Conservation (phyloP, 1,284 basidiomycete species). For the Ganoderma leucocontextum region DNA sequence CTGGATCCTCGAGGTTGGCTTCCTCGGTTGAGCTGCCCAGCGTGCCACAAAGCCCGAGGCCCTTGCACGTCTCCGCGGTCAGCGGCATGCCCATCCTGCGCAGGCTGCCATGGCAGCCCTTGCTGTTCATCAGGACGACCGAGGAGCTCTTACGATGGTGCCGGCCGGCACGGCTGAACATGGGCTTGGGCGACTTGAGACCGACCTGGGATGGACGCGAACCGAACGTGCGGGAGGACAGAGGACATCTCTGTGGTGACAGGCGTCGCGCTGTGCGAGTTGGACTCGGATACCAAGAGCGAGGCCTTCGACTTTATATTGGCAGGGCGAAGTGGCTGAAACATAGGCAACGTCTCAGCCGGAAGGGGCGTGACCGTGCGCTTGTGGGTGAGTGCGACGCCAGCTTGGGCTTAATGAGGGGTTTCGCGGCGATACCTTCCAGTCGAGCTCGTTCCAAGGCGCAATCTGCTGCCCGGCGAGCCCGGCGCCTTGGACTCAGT, state of each 20-base stretch:
- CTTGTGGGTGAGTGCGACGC: constrained; percentile 42
- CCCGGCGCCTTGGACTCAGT: constrained; percentile 25
- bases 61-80: constrained; percentile 57
- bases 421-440: constrained; percentile 57
- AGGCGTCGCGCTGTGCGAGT: no score
- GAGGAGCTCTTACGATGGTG: constrained; percentile 50
- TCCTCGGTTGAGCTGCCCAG: constrained; percentile 62
- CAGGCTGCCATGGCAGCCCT: constrained; percentile 38
- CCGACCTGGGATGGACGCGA: constrained; percentile 48
- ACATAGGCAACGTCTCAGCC: no score
- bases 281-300: no score
- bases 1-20: constrained; percentile 63
- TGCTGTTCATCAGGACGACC: constrained; percentile 40
- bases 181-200: constrained; percentile 43
- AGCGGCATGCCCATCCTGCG: constrained; percentile 47
- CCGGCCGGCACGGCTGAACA: constrained; percentile 53
- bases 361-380: no score
- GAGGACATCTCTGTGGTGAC: no score
- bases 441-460: constrained; percentile 64
- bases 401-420: constrained; percentile 34
- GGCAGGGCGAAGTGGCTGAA: no score
- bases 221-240: no score
- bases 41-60: constrained; percentile 67
- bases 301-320: no score
- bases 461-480: constrained; percentile 67